Evolutionary conservation across 495 filamentous ascomycete genomes (phyloP), one percentile per base, ranked within the genome.

Genomic region (Trichoderma asperelloides): DNA sequence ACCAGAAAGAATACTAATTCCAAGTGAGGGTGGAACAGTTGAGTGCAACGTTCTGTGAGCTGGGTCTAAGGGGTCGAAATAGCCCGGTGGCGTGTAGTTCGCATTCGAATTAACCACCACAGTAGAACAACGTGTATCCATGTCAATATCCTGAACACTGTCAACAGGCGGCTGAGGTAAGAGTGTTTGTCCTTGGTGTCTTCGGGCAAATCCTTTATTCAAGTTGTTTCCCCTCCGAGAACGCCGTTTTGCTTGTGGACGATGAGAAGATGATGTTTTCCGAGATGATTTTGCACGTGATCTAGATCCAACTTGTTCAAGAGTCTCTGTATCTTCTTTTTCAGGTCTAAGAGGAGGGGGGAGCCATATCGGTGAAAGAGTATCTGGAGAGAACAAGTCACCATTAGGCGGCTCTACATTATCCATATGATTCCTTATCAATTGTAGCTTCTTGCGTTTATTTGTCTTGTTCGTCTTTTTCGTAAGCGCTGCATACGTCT

Each of bases 381-480:
- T 37, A 7, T 37, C 33, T 37, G 33, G 33, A 37, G 33, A 37
- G 2, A 7, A 4, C 6, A 37, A 37, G 5, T 8, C 33, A 37
- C 5, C 33, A 37, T 37, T 8, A 37, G 33, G n/a, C n/a, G n/a
- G n/a, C n/a, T n/a, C n/a, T n/a, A n/a, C n/a, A n/a, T n/a, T n/a
- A n/a, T n/a, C n/a, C n/a, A n/a, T n/a, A n/a, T n/a, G n/a, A n/a
- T n/a, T n/a, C n/a, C n/a, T n/a, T n/a, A n/a, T n/a, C n/a, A n/a
- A n/a, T n/a, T n/a, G n/a, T n/a, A n/a, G n/a, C n/a, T n/a, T n/a
- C n/a, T n/a, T n/a, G n/a, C n/a, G n/a, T n/a, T n/a, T n/a, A n/a
- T n/a, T n/a, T n/a, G n/a, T n/a, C n/a, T n/a, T n/a, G n/a, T n/a
- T 66, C 8, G 9, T 49, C 16, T 57, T 70, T 73, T 72, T 62